These are phyloP conservation scores for Candida gigantensis DNA, from an alignment of 1,139 yeast genomes.

Conservation along the genomic window DNA sequence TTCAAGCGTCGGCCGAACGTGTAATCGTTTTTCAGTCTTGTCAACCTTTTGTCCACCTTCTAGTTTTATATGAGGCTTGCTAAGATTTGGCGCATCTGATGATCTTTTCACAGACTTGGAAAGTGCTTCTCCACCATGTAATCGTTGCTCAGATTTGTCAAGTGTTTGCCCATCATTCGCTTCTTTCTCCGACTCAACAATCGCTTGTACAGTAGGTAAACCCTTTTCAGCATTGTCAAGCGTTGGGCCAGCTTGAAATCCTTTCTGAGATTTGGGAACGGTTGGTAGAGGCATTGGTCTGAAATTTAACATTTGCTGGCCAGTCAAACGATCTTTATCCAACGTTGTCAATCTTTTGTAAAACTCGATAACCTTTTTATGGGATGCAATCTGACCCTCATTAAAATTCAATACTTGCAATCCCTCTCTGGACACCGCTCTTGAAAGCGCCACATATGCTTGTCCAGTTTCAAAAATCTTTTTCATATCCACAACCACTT, in stretches of 20 bases:
- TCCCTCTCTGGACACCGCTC: slow-evolving; percentile 81
- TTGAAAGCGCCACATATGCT: slow-evolving; percentile 88
- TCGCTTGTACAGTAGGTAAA: too few species aligned
- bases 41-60: too few species aligned
- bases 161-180: too few species aligned
- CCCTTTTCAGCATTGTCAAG: too few species aligned
- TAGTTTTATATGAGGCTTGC: too few species aligned
- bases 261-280: background rate
- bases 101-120: too few species aligned
- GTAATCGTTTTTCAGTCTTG: too few species aligned
- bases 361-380: slow-evolving; percentile 61
- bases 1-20: too few species aligned
- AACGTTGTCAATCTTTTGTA: slow-evolving; percentile 37
- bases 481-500: slow-evolving; percentile 77
- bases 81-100: too few species aligned
- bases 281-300: background rate
- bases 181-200: too few species aligned
- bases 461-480: slow-evolving; percentile 89
- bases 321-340: background rate
- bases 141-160: too few species aligned
- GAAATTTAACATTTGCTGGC: slow-evolving; percentile 3
- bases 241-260: background rate
- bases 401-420: slow-evolving; percentile 75
- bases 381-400: slow-evolving; percentile 56
- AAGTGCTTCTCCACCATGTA: too few species aligned